Conservation (phyloP, 345 rosid species). For the Salix purpurea region DNA sequence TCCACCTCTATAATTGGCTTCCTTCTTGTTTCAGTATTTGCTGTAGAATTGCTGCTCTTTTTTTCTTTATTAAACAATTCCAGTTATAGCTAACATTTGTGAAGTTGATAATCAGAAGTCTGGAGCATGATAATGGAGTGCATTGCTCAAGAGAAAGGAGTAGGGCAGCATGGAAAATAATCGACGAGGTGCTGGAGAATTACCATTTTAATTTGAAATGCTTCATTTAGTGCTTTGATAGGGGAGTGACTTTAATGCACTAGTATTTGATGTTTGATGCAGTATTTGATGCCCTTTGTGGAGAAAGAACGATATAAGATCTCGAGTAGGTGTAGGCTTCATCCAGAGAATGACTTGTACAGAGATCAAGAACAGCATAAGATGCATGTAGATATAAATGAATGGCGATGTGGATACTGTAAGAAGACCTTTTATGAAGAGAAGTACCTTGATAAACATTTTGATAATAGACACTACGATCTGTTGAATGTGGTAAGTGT, state of each 20-base stretch:
- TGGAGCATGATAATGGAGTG: slow-evolving; percentile 22
- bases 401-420: slow-evolving; percentile 31
- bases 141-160: slow-evolving; percentile 30
- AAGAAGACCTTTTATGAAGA: slow-evolving; percentile 23
- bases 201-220: not conserved
- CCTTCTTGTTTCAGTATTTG: not conserved
- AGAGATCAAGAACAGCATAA: slow-evolving; percentile 27
- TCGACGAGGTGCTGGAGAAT: slow-evolving; percentile 11
- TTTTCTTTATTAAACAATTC: not conserved
- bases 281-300: slow-evolving; percentile 34
- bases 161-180: slow-evolving; percentile 29
- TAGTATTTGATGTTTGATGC: not conserved
- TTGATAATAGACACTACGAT: slow-evolving; percentile 24
- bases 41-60: not conserved
- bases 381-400: slow-evolving; percentile 14
- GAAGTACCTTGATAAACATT: slow-evolving; percentile 26
- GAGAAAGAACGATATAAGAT: slow-evolving; percentile 21
- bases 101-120: slow-evolving; percentile 20
- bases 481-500: slow-evolving; percentile 19
- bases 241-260: too few relatives aligned
- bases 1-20: too few relatives aligned
- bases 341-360: slow-evolving; percentile 23
- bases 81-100: not conserved
- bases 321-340: slow-evolving; percentile 23
- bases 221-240: not conserved